Conservation (phyloP, 2,329 filamentous ascomycete genomes). For the Sarocladium oryzae region DNA sequence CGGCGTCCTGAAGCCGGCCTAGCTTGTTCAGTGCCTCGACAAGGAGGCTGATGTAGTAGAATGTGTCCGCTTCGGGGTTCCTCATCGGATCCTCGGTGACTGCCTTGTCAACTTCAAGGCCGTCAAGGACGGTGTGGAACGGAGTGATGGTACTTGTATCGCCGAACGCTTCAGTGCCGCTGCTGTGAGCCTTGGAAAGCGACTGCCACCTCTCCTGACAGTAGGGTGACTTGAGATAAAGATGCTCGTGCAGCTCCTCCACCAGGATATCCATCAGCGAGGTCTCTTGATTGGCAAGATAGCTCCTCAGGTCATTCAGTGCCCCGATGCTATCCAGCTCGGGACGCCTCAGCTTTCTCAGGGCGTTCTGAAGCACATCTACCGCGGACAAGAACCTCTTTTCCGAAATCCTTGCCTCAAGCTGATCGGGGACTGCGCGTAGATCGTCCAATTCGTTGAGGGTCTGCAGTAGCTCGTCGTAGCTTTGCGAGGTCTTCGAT, state of each 20-base stretch:
- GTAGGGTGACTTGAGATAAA: conserved; percentile 96
- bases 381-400: conserved; percentile 92
- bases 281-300: conserved; percentile 88
- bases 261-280: conserved; percentile 88
- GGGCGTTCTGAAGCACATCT: conserved; percentile 80
- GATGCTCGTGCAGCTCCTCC: conserved; percentile 94
- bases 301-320: conserved; percentile 75
- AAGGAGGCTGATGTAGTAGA: conserved; percentile 82
- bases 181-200: conserved; percentile 61
- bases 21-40: conserved; percentile 88
- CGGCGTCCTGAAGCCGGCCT: conserved; percentile 74
- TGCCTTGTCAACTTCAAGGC: conserved; percentile 51
- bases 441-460: conserved; percentile 82
- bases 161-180: conserved; percentile 41
- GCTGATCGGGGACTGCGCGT: conserved; percentile 79
- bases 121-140: conserved; percentile 54
- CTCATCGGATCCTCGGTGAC: conserved; percentile 82
- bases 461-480: conserved; percentile 81
- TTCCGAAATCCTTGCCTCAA: conserved; percentile 92
- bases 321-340: conserved; percentile 90
- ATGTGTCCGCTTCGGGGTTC: conserved; percentile 93
- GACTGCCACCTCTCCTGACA: conserved; percentile 94
- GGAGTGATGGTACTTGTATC: conserved; percentile 40
- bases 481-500: conserved; percentile 79
- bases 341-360: conserved; percentile 75